Evolutionary conservation across 495 filamentous ascomycete species (phyloP).

Genomic region (Penicillium silybi): DNA sequence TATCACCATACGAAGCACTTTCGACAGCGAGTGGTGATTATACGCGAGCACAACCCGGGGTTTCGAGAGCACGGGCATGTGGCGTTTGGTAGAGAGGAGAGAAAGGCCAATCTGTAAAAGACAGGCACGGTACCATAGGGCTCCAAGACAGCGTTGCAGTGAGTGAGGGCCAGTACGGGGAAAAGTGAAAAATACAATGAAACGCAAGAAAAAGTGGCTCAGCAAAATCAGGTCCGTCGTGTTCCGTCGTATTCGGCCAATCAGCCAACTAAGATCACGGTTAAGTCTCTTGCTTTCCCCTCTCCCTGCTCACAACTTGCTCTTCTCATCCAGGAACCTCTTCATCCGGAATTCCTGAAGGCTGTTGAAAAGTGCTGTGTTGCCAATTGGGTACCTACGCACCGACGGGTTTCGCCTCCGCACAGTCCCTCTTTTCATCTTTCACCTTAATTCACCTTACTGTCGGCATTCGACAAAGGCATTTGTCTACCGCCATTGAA

Average conservation of each 20-base stretch:
- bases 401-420: neutral
- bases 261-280: constrained; percentile 2
- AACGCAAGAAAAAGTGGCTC: neutral
- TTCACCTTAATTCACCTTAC: neutral
- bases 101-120: constrained; percentile 39
- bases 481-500: constrained; percentile 14
- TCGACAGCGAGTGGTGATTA: constrained; percentile 15
- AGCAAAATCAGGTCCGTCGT: constrained; percentile 10
- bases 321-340: neutral
- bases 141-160: neutral
- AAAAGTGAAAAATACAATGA: neutral
- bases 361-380: neutral
- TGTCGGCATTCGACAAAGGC: neutral
- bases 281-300: constrained; percentile 8
- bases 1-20: constrained; percentile 24
- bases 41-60: constrained; percentile 19
- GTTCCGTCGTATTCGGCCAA: constrained; percentile 14
- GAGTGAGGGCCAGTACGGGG: no score
- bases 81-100: neutral
- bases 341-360: no score
- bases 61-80: constrained; percentile 24
- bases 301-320: neutral
- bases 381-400: neutral
- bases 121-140: neutral
- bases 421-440: neutral